Evolutionary conservation across 192 early-diverging fungal genomes (phyloP).

Genomic region (Funneliformis geosporum): DNA sequence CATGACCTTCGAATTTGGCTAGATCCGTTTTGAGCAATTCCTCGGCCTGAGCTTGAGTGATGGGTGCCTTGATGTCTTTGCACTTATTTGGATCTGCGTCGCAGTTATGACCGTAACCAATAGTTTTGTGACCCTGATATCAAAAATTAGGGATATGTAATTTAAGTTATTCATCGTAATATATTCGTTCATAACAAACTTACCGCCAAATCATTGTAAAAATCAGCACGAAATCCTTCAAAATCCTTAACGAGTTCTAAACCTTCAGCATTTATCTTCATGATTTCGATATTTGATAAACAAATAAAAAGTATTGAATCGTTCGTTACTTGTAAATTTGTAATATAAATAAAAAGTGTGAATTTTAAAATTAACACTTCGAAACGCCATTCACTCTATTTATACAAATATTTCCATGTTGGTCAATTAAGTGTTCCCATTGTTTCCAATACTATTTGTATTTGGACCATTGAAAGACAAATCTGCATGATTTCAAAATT

Average conservation of each 20-base stretch:
- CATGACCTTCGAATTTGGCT: background rate
- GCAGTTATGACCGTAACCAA: background rate
- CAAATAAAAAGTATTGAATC: too few species aligned
- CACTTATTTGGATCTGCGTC: background rate
- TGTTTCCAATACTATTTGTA: too few species aligned
- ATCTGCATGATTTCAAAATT: too few species aligned
- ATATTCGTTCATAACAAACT: background rate
- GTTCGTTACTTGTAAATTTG: too few species aligned
- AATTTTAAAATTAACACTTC: too few species aligned
- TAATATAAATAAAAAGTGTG: too few species aligned
- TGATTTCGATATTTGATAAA: too few species aligned
- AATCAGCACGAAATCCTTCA: background rate
- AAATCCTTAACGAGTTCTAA: background rate
- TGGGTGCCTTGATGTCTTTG: background rate
- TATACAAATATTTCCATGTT: too few species aligned
- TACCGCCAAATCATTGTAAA: background rate
- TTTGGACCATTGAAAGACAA: too few species aligned
- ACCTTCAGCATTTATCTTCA: background rate
- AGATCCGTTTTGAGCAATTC: background rate
- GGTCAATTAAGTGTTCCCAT: too few species aligned
- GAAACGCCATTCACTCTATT: too few species aligned
- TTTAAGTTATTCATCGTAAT: background rate
- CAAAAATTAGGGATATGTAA: background rate
- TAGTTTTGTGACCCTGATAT: background rate
- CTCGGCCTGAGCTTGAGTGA: background rate